phyloP scores from a whole-genome alignment of 148 eudicot genomes.

The Nyssa sinensis region DNA sequence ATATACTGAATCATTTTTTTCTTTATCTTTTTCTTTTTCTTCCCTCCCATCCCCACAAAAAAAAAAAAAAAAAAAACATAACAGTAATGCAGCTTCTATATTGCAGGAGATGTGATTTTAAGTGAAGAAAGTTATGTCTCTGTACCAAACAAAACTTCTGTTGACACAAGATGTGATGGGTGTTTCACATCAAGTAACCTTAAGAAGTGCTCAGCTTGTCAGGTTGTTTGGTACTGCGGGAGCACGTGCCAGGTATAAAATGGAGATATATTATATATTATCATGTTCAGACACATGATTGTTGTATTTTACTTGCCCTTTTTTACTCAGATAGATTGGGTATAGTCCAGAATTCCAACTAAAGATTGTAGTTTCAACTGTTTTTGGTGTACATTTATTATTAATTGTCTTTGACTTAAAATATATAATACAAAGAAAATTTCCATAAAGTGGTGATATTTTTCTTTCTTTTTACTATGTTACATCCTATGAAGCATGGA shows the following conservation, averaged over 20 bases:
- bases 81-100: constrained; percentile 1
- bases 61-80: too few species aligned
- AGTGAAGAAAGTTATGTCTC: constrained; percentile 76
- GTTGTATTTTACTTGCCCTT: not conserved
- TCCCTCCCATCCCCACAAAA: too few species aligned
- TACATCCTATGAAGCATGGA: too few species aligned
- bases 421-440: too few species aligned
- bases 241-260: constrained; percentile 76
- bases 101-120: constrained; percentile 75
- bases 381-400: not conserved
- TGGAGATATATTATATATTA: not conserved
- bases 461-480: too few species aligned
- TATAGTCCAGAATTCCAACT: not conserved
- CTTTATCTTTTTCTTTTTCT: too few species aligned
- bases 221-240: constrained; percentile 82
- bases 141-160: constrained; percentile 57
- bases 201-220: constrained; percentile 88
- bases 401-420: not conserved
- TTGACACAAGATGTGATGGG: constrained; percentile 62
- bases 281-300: not conserved
- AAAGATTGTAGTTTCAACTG: not conserved
- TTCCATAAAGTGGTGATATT: too few species aligned
- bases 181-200: constrained; percentile 60
- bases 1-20: not conserved
- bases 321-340: not conserved